Conservation (phyloP, 202 grass and related monocot genomes). For the Setaria italica region DNA sequence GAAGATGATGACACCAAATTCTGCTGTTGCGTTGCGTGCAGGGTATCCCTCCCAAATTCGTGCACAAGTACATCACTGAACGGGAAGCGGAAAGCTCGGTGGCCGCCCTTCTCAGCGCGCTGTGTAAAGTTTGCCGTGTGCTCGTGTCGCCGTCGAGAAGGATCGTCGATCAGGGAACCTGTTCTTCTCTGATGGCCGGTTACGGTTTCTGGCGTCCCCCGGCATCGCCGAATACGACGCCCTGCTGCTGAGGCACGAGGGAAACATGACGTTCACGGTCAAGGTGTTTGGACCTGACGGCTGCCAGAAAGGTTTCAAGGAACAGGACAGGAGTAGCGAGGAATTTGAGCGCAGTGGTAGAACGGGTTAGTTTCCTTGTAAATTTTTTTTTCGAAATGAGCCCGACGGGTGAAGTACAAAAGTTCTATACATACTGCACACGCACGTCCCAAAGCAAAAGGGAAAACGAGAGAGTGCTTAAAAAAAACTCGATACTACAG, state of each 20-base stretch:
- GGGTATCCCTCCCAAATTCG: background rate
- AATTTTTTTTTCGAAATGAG: too few species aligned
- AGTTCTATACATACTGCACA: too few species aligned
- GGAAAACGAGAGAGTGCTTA: too few species aligned
- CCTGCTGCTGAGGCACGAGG: background rate
- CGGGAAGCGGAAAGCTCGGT: accelerated
- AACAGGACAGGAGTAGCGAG: background rate
- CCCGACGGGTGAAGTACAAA: too few species aligned
- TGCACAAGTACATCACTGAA: background rate
- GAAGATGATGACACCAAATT: background rate
- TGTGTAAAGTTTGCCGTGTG: background rate
- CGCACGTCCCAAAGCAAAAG: too few species aligned
- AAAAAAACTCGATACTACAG: too few species aligned
- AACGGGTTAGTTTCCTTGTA: background rate
- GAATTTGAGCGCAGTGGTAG: background rate
- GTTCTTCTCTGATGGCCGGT: background rate
- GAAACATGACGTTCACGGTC: background rate
- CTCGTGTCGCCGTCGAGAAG: background rate
- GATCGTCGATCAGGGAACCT: background rate
- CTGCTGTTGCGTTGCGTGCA: background rate
- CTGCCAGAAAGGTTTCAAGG: background rate
- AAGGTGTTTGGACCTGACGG: background rate
- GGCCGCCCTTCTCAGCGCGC: background rate
- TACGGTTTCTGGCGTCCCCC: background rate
- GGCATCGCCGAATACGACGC: background rate